These are phyloP conservation scores for Mycena olivaceomarginata DNA, from an alignment of 768 basidiomycete species.

Conservation along the genomic window DNA sequence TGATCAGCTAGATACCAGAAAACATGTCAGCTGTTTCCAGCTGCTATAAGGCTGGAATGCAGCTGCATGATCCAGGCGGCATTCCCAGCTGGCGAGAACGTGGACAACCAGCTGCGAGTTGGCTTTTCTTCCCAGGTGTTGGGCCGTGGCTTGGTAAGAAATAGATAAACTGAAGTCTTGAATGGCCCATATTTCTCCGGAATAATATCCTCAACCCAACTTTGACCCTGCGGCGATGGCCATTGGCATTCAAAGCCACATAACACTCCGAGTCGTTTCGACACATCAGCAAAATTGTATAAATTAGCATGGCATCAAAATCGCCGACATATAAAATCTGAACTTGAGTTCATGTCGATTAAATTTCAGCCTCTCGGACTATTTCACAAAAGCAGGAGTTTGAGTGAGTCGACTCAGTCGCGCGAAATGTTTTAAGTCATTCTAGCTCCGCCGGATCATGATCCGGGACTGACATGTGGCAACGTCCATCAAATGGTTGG, in stretches of 20 bases:
- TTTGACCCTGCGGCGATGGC: background rate
- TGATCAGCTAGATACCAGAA: no score
- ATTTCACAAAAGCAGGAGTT: background rate
- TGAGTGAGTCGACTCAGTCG: background rate
- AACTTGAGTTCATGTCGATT: background rate
- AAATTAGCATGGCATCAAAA: conserved; percentile 3
- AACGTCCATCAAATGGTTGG: background rate
- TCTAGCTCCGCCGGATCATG: conserved; percentile 5
- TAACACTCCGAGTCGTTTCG: background rate
- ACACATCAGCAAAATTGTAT: background rate
- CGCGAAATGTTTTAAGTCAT: background rate
- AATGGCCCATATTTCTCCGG: conserved; percentile 1
- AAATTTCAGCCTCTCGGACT: background rate
- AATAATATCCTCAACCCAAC: background rate
- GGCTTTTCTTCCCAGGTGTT: no score
- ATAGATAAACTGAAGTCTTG: conserved; percentile 1
- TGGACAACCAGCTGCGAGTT: no score
- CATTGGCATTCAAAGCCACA: background rate
- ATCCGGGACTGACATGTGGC: background rate
- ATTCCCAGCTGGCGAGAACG: no score
- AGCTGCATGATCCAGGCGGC: no score
- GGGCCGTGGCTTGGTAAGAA: background rate
- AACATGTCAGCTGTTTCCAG: no score
- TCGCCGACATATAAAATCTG: background rate
- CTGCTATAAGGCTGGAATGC: no score